Conservation (phyloP, 306 rosid genomes). For the Cucurbita moschata region DNA sequence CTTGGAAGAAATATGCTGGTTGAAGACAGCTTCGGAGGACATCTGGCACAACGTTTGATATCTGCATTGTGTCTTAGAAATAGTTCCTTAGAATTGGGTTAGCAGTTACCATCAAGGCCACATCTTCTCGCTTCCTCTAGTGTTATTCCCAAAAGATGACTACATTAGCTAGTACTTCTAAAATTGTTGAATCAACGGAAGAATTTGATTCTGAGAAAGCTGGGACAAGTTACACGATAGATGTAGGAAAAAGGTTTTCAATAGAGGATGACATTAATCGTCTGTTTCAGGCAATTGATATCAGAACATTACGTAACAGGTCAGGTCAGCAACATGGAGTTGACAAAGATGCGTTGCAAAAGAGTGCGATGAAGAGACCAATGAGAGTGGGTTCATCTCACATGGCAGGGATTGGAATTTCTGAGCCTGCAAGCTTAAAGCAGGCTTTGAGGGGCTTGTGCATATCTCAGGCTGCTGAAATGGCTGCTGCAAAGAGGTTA, state of each 20-base stretch:
- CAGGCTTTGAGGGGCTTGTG: conserved; percentile 96
- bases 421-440: conserved; percentile 88
- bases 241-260: conserved; percentile 47
- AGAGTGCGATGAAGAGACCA: conserved; percentile 88
- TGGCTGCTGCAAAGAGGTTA: conserved; percentile 86
- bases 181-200: conserved; percentile 68
- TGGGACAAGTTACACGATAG: conserved; percentile 27
- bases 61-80: conserved; percentile 16
- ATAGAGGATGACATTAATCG: conserved; percentile 83
- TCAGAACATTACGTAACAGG: conserved; percentile 43
- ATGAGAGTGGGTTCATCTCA: conserved; percentile 57
- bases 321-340: conserved; percentile 23
- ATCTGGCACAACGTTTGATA: conserved; percentile 10
- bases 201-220: conserved; percentile 38
- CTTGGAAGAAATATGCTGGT: conserved; percentile 10
- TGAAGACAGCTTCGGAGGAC: conserved; percentile 21
- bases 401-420: conserved; percentile 79
- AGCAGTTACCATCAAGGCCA: conserved; percentile 11
- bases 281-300: conserved; percentile 77
- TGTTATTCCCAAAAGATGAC: conserved; percentile 36
- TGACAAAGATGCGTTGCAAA: conserved; percentile 33
- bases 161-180: conserved; percentile 30
- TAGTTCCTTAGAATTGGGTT: conserved; percentile 39
- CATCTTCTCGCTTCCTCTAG: conserved; percentile 2
- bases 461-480: conserved; percentile 95